Evolutionary conservation across 495 filamentous ascomycete genomes (phyloP).

Genomic region (Penicillium canescens): DNA sequence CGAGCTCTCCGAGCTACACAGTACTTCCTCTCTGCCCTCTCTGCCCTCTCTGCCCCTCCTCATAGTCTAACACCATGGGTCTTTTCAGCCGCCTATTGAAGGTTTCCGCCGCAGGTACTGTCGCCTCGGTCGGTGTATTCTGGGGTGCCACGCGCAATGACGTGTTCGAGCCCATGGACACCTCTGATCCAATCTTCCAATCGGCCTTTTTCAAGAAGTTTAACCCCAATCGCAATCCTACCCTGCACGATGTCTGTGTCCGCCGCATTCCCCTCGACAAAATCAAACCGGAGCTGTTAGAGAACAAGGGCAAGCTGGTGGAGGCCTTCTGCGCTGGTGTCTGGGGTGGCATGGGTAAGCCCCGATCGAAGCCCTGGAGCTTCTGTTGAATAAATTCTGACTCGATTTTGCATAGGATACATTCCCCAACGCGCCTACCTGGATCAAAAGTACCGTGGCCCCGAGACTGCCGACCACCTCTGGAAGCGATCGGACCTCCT

Average conservation of each 20-base stretch:
- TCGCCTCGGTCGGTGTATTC: slow-evolving; percentile 44
- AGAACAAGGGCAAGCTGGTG: slow-evolving; percentile 58
- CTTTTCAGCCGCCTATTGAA: slow-evolving; percentile 45
- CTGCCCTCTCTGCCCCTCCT: background rate
- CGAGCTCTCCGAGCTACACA: background rate
- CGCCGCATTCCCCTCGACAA: slow-evolving; percentile 60
- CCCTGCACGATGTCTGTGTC: slow-evolving; percentile 61
- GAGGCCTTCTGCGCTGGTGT: slow-evolving; percentile 66
- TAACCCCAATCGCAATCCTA: slow-evolving; percentile 63
- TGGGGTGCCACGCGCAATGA: slow-evolving; percentile 46
- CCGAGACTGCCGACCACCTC: slow-evolving; percentile 62
- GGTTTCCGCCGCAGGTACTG: slow-evolving; percentile 39
- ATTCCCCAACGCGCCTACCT: slow-evolving; percentile 61
- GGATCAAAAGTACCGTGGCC: slow-evolving; percentile 59
- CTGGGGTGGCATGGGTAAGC: slow-evolving; percentile 65
- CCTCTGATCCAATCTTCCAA: slow-evolving; percentile 61
- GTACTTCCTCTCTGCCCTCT: background rate
- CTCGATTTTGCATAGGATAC: slow-evolving; percentile 47
- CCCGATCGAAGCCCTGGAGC: background rate
- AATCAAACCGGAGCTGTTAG: slow-evolving; percentile 63
- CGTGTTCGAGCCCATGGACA: slow-evolving; percentile 48
- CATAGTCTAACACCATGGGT: slow-evolving; percentile 39
- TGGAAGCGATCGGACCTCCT: slow-evolving; percentile 60
- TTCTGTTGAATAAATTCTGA: too few species aligned
- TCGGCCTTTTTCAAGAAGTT: slow-evolving; percentile 53